Evolutionary conservation across 2,329 filamentous ascomycete genomes (phyloP).

Genomic region (Exophiala sp.): DNA sequence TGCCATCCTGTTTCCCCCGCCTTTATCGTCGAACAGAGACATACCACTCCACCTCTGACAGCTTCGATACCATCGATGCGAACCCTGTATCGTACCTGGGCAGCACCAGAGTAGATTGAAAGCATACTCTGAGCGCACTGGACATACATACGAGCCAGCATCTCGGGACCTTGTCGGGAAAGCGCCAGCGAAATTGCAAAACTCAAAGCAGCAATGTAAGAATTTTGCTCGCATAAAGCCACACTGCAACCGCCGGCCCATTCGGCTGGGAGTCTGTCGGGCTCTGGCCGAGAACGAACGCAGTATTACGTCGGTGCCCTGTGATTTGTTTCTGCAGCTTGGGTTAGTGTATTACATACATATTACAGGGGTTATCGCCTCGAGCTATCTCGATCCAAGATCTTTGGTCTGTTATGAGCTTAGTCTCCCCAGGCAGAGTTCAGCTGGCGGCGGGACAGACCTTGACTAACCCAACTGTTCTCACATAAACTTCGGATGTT

Average conservation of each 20-base stretch:
- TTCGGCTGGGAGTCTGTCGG: not conserved
- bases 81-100: too few relatives aligned
- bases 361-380: not conserved
- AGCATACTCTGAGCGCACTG: too few relatives aligned
- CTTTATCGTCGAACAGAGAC: not conserved
- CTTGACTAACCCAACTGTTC: not conserved
- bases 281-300: not conserved
- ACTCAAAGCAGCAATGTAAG: not conserved
- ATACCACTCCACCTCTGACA: not conserved
- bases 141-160: not conserved
- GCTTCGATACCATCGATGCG: not conserved
- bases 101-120: too few relatives aligned
- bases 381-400: constrained; percentile 3
- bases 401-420: not conserved
- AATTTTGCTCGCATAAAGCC: too few relatives aligned
- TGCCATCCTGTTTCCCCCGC: not conserved
- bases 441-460: constrained; percentile 9
- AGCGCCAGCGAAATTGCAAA: not conserved
- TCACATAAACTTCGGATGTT: constrained; percentile 3
- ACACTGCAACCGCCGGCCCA: not conserved
- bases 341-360: not conserved
- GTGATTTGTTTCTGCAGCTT: not conserved
- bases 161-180: not conserved
- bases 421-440: not conserved
- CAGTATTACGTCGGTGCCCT: not conserved